Base-by-base conservation (phyloP, 345 rosid genomes). In the Citrus reticulata region DNA sequence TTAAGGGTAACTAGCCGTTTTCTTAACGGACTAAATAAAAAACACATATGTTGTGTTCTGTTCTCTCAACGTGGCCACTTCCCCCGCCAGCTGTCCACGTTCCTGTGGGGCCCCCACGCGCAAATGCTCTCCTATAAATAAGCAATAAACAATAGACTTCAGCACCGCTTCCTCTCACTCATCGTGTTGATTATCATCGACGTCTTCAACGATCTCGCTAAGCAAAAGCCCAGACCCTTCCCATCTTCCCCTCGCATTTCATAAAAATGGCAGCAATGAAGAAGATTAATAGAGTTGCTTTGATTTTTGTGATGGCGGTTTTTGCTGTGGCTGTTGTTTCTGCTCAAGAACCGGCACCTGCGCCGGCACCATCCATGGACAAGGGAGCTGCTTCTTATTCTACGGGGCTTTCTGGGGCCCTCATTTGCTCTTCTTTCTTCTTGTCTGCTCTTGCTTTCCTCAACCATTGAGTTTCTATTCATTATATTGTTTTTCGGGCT, bases 381-480 rank as follows among this genome's bases (percentile, higher is more conserved):
- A 67, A 60, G 22, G 87, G 87, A 42, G 87, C 86, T 14, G 87
- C 83, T 10, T 86, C 83, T 4, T 79, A 27, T 72, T 78, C 87
- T 35, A 0, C 79, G 22, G 77, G 69, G 4, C 32, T 71, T 4
- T 83, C 89, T 3, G 87, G 69, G 1, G 90, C 86, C 35, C 59
- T 81, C 4, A 59, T 84, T 10, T 83, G 85, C 67, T 81, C 85
- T 27, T 83, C 86, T 3, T 29, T 87, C n/a, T 19, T 87, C 58
- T 69, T 84, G 14, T 87, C 87, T 2, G 5, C 72, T 70, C 32
- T 81, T n/a, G 87, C 85, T 65, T 37, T 84, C 57, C 73, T 86
- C 32, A 78, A 70, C 81, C 74, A 77, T 29, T 77, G 55, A 30
- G 35, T 34, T 49, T 3, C 14, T 46, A 46, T 46, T 13, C 51